Evolutionary conservation across 2,329 filamentous ascomycete genomes (phyloP), one percentile per base, ranked within the genome.

Genomic region (Zalaria sp.): DNA sequence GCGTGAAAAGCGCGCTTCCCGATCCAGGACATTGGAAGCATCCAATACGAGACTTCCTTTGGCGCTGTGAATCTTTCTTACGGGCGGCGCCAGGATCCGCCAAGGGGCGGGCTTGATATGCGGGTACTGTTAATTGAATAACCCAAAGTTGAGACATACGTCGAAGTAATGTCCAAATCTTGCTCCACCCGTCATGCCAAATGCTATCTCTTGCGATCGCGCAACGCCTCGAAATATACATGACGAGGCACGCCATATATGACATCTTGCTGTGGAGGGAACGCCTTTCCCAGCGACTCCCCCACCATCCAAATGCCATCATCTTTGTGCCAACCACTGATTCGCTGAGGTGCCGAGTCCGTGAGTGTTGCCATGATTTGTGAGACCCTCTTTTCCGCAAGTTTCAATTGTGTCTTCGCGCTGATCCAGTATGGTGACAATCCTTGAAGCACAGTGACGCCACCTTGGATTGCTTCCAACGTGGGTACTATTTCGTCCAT

Each of bases 221-320:
- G 29, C 11, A 57, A 43, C 25, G 53, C 52, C 35, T 48, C 46
- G 46, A 53, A 54, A 40, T 51, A 56, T 11, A 51, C 43, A 26
- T 47, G 44, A 35, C 49, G 44, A 29, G 50, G 44, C 9, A 49
- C 49, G 37, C 56, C 56, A 38, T 59, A 59, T 40, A 59, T 56
- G 48, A 57, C 54, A 46, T 61, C 57, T 35, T 57, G 47, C 28
- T 57, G 48, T 7, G 45, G 39, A 7, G 43, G 42, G 27, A 55
- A 52, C 32, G 55, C 51, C 29, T 50, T 45, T 38, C 58, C 56
- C 44, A 60, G 41, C 4, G 54, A 52, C 18, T 52, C 51, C 38
- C 52, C 46, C 10, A 60, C 47, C 25, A 53, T 56, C 58, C 58
- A 60, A 10, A 38, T 41, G 27, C 28, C 25, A 4, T 35, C 25